Evolutionary conservation across 2,329 filamentous ascomycete genomes (phyloP).

Genomic region (Penicillium digitatum): DNA sequence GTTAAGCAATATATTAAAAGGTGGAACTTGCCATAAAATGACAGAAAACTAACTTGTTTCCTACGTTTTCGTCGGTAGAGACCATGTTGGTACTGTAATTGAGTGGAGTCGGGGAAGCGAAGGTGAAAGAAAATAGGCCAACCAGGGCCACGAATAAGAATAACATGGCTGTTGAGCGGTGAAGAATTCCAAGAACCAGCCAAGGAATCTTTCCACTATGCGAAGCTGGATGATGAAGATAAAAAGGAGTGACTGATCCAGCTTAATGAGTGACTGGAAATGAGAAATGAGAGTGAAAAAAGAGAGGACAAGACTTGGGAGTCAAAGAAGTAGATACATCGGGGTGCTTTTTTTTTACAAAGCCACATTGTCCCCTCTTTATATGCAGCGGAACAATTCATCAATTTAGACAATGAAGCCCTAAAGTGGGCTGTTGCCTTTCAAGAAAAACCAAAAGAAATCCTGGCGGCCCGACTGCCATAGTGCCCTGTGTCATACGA

Average conservation of each 20-base stretch:
- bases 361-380: background rate
- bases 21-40: slow-evolving; percentile 42
- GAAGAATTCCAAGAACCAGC: slow-evolving; percentile 1
- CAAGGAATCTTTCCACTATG: slow-evolving; percentile 1
- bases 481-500: slow-evolving; percentile 14
- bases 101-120: slow-evolving; percentile 15
- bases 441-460: background rate
- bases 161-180: slow-evolving; percentile 3
- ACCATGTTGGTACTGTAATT: background rate
- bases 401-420: background rate
- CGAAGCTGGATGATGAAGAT: background rate
- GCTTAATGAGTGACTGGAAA: background rate
- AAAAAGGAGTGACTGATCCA: background rate
- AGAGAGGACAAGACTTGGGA: background rate
- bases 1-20: background rate
- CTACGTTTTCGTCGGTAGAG: background rate
- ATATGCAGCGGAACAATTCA: background rate
- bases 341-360: background rate
- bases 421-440: background rate
- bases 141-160: slow-evolving; percentile 16
- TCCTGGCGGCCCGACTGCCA: background rate
- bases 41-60: slow-evolving; percentile 39
- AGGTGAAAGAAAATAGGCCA: slow-evolving; percentile 14
- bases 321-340: background rate
- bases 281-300: background rate